phyloP scores from a whole-genome alignment of 345 rosid species.

The Aquilaria malaccensis region DNA sequence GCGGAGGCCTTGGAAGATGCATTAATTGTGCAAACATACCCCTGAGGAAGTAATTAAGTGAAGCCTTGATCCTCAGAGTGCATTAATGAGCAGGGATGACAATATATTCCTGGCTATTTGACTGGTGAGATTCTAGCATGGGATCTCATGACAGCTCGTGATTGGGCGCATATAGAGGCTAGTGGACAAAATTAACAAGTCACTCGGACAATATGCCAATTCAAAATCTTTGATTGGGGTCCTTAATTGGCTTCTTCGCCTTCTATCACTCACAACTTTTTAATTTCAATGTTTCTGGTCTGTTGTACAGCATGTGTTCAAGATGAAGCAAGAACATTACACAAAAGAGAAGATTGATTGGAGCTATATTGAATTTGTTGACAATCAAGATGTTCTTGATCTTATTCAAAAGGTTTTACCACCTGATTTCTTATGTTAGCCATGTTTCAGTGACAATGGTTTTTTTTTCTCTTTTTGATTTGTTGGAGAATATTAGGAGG shows the following conservation, averaged over 20 bases:
- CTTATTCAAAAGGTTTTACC: slow-evolving; percentile 83
- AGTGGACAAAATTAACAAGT: slow-evolving; percentile 77
- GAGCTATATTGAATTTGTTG: slow-evolving; percentile 98
- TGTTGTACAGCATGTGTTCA: slow-evolving; percentile 81
- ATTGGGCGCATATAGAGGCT: slow-evolving; percentile 46
- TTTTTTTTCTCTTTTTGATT: no score
- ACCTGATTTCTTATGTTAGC: background rate
- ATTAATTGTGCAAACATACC: slow-evolving; percentile 68
- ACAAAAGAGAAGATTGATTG: slow-evolving; percentile 89
- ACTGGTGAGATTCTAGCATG: slow-evolving; percentile 47
- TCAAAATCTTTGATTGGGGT: slow-evolving; percentile 88
- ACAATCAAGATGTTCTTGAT: slow-evolving; percentile 93
- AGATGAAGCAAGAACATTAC: slow-evolving; percentile 98
- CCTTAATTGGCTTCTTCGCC: slow-evolving; percentile 60
- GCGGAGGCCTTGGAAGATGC: slow-evolving; percentile 77
- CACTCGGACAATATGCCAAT: slow-evolving; percentile 83
- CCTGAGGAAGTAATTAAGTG: slow-evolving; percentile 95
- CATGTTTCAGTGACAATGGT: no score
- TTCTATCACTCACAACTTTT: slow-evolving; percentile 1
- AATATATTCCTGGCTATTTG: slow-evolving; percentile 75
- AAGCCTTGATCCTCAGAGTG: slow-evolving; percentile 90
- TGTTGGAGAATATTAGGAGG: no score
- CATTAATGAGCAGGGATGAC: slow-evolving; percentile 78
- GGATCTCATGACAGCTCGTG: background rate
- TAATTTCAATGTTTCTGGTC: slow-evolving; percentile 11